These are phyloP conservation scores for Aspergillus taichungensis DNA, from an alignment of 495 filamentous ascomycete genomes.

Conservation along the genomic window DNA sequence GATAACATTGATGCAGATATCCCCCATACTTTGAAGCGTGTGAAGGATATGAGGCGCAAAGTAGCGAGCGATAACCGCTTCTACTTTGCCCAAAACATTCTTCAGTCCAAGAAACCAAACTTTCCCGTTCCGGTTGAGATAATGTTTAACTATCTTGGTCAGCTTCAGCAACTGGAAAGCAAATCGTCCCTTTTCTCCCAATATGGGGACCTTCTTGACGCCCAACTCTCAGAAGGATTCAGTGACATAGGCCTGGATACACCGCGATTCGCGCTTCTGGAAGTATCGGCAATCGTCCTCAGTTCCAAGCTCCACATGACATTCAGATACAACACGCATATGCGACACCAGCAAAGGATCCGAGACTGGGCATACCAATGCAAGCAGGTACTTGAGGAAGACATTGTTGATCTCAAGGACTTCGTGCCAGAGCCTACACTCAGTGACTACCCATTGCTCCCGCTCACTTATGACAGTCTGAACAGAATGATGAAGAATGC, in stretches of 20 bases:
- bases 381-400: conserved; percentile 47
- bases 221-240: conserved; percentile 30
- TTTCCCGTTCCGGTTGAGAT: conserved; percentile 56
- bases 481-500: conserved; percentile 30
- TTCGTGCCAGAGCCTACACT: conserved; percentile 47
- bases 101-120: conserved; percentile 34
- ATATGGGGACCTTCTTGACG: conserved; percentile 42
- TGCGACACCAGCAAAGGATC: conserved; percentile 48
- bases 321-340: conserved; percentile 53
- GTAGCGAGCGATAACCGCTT: conserved; percentile 31
- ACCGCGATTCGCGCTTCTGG: conserved; percentile 53
- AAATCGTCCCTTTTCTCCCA: conserved; percentile 51
- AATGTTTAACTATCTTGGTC: conserved; percentile 59
- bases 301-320: conserved; percentile 52
- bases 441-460: conserved; percentile 44
- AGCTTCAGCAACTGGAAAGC: conserved; percentile 50
- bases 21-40: conserved; percentile 30
- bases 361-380: conserved; percentile 52
- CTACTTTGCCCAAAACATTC: conserved; percentile 43
- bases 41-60: conserved; percentile 39
- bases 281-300: conserved; percentile 49
- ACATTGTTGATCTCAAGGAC: conserved; percentile 40
- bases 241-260: conserved; percentile 40
- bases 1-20: conserved; percentile 11
- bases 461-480: conserved; percentile 18